Base-by-base conservation (phyloP, 441 rosid species). In the Dalechampia spathulata region DNA sequence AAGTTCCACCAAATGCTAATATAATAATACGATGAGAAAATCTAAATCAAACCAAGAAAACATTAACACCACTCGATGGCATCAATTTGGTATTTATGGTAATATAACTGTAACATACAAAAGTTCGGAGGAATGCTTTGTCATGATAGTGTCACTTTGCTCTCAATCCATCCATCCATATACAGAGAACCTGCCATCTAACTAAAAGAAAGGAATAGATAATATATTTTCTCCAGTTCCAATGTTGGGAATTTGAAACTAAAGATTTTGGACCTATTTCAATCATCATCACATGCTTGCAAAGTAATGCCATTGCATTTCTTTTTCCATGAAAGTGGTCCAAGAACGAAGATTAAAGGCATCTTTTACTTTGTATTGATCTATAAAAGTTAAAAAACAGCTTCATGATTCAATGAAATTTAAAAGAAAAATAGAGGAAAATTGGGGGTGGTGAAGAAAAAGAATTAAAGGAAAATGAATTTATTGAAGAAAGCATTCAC, bases 211-310 rank as follows among this genome's bases (percentile, higher is more conserved):
- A n/a, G n/a, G n/a, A n/a, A n/a, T n/a, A n/a, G n/a, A n/a, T n/a
- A n/a, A n/a, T n/a, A n/a, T n/a, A n/a, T n/a, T n/a, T n/a, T n/a
- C n/a, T n/a, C n/a, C n/a, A n/a, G n/a, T n/a, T n/a, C n/a, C n/a
- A n/a, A n/a, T n/a, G n/a, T n/a, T n/a, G n/a, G 20, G 8, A 40
- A 5, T n/a, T 16, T n/a, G 20, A 10, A 52, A 36, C 28, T 51
- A n/a, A 34, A 55, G 38, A 25, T 28, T 30, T 59, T 58, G 62
- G 60, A 63, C 54, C 47, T 54, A 49, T 49, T 32, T 61, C 32
- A 26, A 22, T 27, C 13, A 46, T 34, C 45, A 51, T 60, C 66
- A 60, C 63, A 55, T 72, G 72, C 11, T 20, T 40, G 36, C 21
- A 25, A 26, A 57, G 55, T 17, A 38, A 50, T 17, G 50, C 15